Percentiles rank a stretch among this genome's conserved stretches.
These are phyloP conservation scores for Citrus inodora DNA, from an alignment of 345 rosid species.

Conservation along the genomic window DNA sequence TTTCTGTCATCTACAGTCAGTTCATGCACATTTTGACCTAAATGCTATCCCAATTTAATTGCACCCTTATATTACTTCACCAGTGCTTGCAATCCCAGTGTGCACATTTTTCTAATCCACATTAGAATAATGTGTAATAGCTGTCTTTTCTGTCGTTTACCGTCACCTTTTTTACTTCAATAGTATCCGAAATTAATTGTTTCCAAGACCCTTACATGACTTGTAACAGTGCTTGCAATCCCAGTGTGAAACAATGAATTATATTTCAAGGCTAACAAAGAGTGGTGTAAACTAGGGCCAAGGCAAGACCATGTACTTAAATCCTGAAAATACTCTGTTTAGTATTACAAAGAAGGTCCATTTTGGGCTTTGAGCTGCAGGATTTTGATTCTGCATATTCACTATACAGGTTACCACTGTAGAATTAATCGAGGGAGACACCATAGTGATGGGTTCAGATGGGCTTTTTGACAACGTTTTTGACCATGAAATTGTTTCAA, in stretches of 20 bases:
- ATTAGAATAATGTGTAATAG: background rate
- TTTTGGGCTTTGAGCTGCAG: background rate
- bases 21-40: background rate
- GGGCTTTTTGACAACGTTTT: conserved; percentile 90
- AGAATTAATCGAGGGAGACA: conserved; percentile 61
- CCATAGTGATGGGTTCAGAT: conserved; percentile 79
- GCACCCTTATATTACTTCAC: background rate
- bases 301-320: background rate
- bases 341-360: background rate
- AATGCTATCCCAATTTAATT: background rate
- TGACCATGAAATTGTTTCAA: conserved; percentile 69
- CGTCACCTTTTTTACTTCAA: too few species aligned
- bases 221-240: background rate
- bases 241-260: background rate
- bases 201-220: background rate
- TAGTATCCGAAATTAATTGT: background rate
- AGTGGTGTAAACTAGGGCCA: background rate
- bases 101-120: background rate
- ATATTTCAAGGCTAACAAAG: background rate
- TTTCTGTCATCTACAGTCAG: background rate
- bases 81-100: background rate
- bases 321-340: background rate
- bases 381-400: background rate
- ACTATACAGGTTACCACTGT: conserved; percentile 56
- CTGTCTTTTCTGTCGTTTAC: background rate